These are phyloP conservation scores for Rhodamnia argentea DNA, from an alignment of 345 rosid genomes.

Conservation along the genomic window DNA sequence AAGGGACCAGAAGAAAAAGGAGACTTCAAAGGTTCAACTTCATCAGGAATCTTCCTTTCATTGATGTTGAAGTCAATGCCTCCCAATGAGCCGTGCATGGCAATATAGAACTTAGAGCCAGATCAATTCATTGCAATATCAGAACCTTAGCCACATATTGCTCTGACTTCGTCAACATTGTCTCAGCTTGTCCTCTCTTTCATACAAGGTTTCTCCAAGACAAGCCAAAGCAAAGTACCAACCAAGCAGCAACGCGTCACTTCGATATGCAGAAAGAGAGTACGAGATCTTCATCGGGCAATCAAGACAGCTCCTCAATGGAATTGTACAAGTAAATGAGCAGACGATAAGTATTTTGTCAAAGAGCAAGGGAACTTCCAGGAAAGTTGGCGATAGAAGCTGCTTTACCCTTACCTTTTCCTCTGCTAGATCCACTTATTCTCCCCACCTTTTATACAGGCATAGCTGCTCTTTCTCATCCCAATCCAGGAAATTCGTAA, in stretches of 20 bases:
- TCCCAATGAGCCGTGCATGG: not conserved
- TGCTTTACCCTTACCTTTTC: not conserved
- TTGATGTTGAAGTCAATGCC: not conserved
- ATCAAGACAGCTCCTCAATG: not conserved
- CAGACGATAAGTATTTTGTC: not conserved
- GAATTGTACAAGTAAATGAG: not conserved
- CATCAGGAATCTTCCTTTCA: not conserved
- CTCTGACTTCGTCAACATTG: not conserved
- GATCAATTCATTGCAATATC: not conserved
- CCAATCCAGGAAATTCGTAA: not conserved
- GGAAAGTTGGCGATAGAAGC: conserved; percentile 14
- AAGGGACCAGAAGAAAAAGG: not conserved
- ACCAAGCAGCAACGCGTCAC: not conserved
- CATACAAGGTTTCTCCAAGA: not conserved
- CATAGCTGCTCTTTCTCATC: not conserved
- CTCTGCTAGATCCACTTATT: not conserved
- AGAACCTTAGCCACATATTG: not conserved
- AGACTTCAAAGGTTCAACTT: not conserved
- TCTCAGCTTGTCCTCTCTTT: not conserved
- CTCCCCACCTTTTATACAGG: not conserved
- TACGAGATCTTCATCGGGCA: not conserved
- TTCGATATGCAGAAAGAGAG: not conserved
- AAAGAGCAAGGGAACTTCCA: conserved; percentile 14
- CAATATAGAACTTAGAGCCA: not conserved
- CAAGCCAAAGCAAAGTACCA: not conserved